phyloP scores from a whole-genome alignment of 768 basidiomycete species.

The Tubosaeta brunneosetosa region DNA sequence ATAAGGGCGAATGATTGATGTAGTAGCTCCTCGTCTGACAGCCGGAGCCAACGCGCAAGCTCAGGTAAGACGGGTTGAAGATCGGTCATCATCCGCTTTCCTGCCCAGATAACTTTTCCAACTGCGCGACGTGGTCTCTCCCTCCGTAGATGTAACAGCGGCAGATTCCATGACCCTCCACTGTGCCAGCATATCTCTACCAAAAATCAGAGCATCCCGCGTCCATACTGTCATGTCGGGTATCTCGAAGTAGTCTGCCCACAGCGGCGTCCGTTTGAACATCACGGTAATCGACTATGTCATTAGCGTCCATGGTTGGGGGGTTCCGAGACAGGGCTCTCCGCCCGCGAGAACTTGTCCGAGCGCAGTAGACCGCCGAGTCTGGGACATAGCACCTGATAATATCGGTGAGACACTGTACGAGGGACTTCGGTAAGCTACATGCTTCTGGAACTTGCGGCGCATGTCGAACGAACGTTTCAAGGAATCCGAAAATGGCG shows the following conservation, averaged over 20 bases:
- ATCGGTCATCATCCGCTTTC: slow-evolving; percentile 70
- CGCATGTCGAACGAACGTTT: slow-evolving; percentile 60
- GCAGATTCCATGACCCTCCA: slow-evolving; percentile 76
- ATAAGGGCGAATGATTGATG: slow-evolving; percentile 85
- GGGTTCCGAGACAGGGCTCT: slow-evolving; percentile 49
- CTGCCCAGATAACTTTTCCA: slow-evolving; percentile 50
- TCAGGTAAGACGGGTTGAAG: slow-evolving; percentile 78
- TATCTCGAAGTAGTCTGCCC: slow-evolving; percentile 77
- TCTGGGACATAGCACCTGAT: slow-evolving; percentile 75
- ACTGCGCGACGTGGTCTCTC: slow-evolving; percentile 15
- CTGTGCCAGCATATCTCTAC: slow-evolving; percentile 77
- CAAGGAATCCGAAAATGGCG: slow-evolving; percentile 67
- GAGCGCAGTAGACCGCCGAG: slow-evolving; percentile 68
- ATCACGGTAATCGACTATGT: slow-evolving; percentile 74
- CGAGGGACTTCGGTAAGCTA: slow-evolving; percentile 79
- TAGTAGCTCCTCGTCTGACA: slow-evolving; percentile 89
- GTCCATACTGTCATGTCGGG: slow-evolving; percentile 94
- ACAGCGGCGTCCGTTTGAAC: slow-evolving; percentile 76
- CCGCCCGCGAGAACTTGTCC: slow-evolving; percentile 43
- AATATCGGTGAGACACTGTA: slow-evolving; percentile 88
- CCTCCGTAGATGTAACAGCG: slow-evolving; percentile 20
- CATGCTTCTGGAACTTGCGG: slow-evolving; percentile 76
- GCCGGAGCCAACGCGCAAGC: slow-evolving; percentile 80
- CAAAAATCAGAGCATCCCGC: slow-evolving; percentile 96
- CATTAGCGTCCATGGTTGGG: slow-evolving; percentile 82